Evolutionary conservation across 768 basidiomycete genomes (phyloP).

Genomic region (Hypholoma fasciculare): DNA sequence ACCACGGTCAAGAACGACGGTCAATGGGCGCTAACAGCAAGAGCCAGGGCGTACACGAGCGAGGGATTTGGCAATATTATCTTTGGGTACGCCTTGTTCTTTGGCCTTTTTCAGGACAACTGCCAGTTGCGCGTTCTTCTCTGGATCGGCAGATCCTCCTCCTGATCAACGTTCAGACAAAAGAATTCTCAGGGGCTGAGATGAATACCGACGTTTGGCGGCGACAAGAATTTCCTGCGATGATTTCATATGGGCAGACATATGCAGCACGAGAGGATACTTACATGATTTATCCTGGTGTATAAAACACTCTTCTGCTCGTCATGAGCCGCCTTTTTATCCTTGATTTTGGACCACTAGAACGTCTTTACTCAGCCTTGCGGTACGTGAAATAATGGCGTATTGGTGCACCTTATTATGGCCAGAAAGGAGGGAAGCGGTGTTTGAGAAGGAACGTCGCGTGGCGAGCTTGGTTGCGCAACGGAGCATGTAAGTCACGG

Average conservation of each 20-base stretch:
- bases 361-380: not conserved
- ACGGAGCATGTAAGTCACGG: not conserved
- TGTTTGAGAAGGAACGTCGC: constrained; percentile 18
- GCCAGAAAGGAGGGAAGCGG: constrained; percentile 25
- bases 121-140: constrained; percentile 53
- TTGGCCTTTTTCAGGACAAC: constrained; percentile 55
- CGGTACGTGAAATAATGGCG: not conserved
- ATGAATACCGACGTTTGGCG: constrained; percentile 47
- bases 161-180: constrained; percentile 28
- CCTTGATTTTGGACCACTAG: constrained; percentile 80
- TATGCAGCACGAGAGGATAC: constrained; percentile 18
- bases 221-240: constrained; percentile 62
- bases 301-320: constrained; percentile 59
- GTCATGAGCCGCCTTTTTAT: constrained; percentile 67
- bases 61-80: constrained; percentile 66
- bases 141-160: constrained; percentile 57
- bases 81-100: constrained; percentile 62
- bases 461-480: not conserved
- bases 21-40: not conserved
- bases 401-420: constrained; percentile 39
- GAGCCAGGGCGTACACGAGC: constrained; percentile 40
- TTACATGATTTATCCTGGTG: constrained; percentile 53
- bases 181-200: not conserved
- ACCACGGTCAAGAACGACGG: not conserved
- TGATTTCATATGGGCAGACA: not conserved